Evolutionary conservation across 2,329 filamentous ascomycete genomes (phyloP), one percentile per base, ranked within the genome.

Genomic region (Sporothrix euskadiensis): DNA sequence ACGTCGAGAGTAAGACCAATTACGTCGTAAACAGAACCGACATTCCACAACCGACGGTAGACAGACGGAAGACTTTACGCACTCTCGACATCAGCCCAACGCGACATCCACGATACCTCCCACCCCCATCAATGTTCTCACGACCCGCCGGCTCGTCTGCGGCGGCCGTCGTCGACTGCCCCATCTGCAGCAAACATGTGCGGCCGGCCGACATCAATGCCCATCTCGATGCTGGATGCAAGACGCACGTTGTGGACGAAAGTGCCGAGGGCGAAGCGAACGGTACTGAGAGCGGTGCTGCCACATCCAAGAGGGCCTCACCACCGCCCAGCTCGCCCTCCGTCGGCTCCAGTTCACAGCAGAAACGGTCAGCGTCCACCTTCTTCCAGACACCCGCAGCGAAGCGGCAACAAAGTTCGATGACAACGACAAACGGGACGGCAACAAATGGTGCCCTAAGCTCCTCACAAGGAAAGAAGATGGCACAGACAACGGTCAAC

Each of bases 181-280:
- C 94, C 19, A 92, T 94, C 77, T 97, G 94, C 84, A 86, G 88
- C 79, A 91, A 92, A 78, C 84, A 86, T 73, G 93, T 96, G 78
- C 91, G 88, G 76, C 83, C 91, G 76, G 84, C 84, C 79, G 88
- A 91, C 77, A 98, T 98, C 85, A 98, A 98, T 83, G 87, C 87
- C 77, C 95, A 98, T 82, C 89, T 98, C 80, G 96, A 98, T 83
- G 95, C 93, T 41, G 88, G 88, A 76, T 98, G 95, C 83, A 82
- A 88, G 74, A 86, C 84, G 49, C 74, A 76, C 44, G 91, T 91
- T 80, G 81, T 96, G 75, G 83, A 91, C 79, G 88, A 90, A 74
- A 79, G 59, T 9, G 72, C 56, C 0, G 56, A 47, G 10, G 7
- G 4, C 35, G 54, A 9, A 30, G n/a, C 47, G 9, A 39, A 44